These are phyloP conservation scores for Botrytis tulipae DNA, from an alignment of 2,329 filamentous ascomycete species.

Conservation along the genomic window DNA sequence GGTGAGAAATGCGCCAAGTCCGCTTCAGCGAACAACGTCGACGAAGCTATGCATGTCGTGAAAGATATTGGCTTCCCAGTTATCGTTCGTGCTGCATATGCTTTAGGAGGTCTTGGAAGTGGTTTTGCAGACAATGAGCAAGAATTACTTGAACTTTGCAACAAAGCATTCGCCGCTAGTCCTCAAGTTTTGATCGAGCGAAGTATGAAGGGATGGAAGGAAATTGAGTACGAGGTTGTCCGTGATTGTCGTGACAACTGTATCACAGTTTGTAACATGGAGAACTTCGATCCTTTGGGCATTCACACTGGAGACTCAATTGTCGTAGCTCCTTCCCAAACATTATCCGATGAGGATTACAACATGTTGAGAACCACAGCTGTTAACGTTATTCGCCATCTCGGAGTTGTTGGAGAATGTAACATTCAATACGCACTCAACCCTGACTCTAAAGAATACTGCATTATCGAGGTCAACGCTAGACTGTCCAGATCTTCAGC, in stretches of 20 bases:
- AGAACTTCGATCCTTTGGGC: conserved; percentile 96
- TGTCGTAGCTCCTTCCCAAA: conserved; percentile 95
- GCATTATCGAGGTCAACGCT: conserved; percentile 98
- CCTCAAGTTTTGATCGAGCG: conserved; percentile 98
- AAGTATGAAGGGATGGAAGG: conserved; percentile 98
- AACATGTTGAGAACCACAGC: conserved; percentile 98
- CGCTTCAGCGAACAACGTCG: conserved; percentile 85
- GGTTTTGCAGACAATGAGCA: conserved; percentile 93
- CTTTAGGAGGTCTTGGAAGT: conserved; percentile 90
- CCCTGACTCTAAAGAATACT: conserved; percentile 94
- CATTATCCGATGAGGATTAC: conserved; percentile 96
- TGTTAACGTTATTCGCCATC: conserved; percentile 96
- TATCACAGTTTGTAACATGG: conserved; percentile 98
- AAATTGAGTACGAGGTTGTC: conserved; percentile 97
- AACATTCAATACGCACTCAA: conserved; percentile 98
- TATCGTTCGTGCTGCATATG: conserved; percentile 95
- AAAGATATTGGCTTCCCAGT: conserved; percentile 90
- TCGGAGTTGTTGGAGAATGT: conserved; percentile 96
- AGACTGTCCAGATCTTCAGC: conserved; percentile 97
- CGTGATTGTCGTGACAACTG: conserved; percentile 98
- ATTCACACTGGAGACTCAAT: conserved; percentile 99
- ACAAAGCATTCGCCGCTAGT: conserved; percentile 85
- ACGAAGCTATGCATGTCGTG: conserved; percentile 87
- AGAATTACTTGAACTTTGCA: conserved; percentile 89
- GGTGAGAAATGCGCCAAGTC: conserved; percentile 96